Evolutionary conservation across 2,329 filamentous ascomycete genomes (phyloP), one percentile per base, ranked within the genome.

Genomic region (Pseudomassariella vexata): DNA sequence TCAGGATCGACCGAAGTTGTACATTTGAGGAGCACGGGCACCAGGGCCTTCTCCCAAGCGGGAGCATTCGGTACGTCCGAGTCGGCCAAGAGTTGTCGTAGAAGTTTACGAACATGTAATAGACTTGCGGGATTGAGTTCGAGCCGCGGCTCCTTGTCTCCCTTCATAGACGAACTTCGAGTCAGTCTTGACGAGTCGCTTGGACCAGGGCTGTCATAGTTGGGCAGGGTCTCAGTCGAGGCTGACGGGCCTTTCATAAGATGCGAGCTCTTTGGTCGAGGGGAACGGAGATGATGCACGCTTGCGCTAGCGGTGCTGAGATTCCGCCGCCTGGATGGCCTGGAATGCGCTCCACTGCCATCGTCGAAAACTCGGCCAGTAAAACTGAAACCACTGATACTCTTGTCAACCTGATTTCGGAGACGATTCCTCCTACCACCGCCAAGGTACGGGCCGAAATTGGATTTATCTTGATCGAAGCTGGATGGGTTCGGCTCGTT

Each of bases 1-100:
- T 96, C 85, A 2, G 92, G 92, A 41, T 94, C 84, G 4, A 98
- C 89, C 51, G 96, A 92, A 44, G 95, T 88, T 0, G 90, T 94
- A 42, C 89, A 92, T 46, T 84, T 84, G 15, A 95, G 68, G 14
- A 98, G 70, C 32, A 98, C 94, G 0, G 92, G 92, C 30, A 95
- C 73, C 9, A 98, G 66, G 1, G 90, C 87, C 44, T 81, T 89
- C 52, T 95, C 85, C 92, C 92, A 98, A 18, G 82, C 82, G 3
- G 74, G 65, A 1, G 78, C 68, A 46, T 85, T 82, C 9, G 82
- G 73, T 16, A 98, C 77, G 3, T 73, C 68, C 3, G 78, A 75
- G 53, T 95, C 90, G 38, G 80, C 70, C 2, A 98, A 62, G 21
- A 96, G 70, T 55, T 98, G 92, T 24, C 76, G 78, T 11, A 98